A percentile compares a stretch with the other conserved stretches of the same genome.
Conservation (phyloP, 768 basidiomycete species). For the Mycena maculata region DNA sequence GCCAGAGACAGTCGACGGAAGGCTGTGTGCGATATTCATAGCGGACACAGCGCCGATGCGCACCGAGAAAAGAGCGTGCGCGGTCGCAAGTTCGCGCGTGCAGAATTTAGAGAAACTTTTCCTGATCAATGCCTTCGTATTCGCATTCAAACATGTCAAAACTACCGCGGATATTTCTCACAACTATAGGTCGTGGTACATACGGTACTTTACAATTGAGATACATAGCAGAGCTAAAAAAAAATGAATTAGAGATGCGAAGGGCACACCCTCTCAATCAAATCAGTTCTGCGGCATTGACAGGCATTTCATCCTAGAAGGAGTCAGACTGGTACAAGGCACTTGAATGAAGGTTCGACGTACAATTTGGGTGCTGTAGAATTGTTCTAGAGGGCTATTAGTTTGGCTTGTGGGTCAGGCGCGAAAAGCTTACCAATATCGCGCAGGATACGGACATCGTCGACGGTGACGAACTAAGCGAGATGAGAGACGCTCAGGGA, state of each 20-base stretch:
- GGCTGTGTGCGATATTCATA: constrained; percentile 93
- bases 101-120: neutral
- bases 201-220: constrained; percentile 20
- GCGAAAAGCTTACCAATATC: constrained; percentile 81
- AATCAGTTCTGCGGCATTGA: constrained; percentile 97
- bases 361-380: constrained; percentile 95
- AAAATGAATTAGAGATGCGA: constrained; percentile 31
- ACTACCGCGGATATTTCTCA: neutral
- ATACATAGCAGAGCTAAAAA: constrained; percentile 21
- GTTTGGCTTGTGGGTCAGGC: constrained; percentile 21
- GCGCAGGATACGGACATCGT: constrained; percentile 95
- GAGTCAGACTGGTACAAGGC: constrained; percentile 37
- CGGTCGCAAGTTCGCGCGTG: constrained; percentile 2
- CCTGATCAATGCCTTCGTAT: neutral
- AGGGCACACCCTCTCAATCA: constrained; percentile 51
- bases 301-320: constrained; percentile 95
- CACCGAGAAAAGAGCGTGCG: neutral
- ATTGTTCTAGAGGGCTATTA: constrained; percentile 74
- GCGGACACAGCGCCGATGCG: constrained; percentile 21
- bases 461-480: constrained; percentile 88
- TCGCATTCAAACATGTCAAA: constrained; percentile 6
- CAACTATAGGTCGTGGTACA: neutral
- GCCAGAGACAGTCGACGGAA: constrained; percentile 86
- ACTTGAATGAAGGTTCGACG: constrained; percentile 41
- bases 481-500: constrained; percentile 31